A percentile compares a stretch with the other conserved stretches of the same genome.
These are phyloP conservation scores for Combretum micranthum DNA, from an alignment of 345 rosid species.

Conservation along the genomic window DNA sequence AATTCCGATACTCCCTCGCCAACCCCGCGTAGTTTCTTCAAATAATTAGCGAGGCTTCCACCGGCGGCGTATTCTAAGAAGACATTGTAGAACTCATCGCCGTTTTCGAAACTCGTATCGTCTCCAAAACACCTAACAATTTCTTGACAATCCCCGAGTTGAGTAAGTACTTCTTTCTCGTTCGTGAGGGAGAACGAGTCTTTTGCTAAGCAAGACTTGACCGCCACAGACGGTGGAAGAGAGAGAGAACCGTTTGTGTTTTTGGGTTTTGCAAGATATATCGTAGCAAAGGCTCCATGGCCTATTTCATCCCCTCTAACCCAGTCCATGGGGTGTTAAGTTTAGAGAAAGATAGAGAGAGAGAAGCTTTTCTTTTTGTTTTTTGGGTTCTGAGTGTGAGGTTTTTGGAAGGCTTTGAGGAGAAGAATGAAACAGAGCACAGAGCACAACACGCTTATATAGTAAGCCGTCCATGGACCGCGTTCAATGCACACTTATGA, in stretches of 20 bases:
- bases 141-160: constrained; percentile 34
- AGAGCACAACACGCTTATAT: no score
- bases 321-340: constrained; percentile 41
- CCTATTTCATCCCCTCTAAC: constrained; percentile 61
- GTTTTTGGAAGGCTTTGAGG: no score
- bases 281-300: constrained; percentile 57
- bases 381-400: no score
- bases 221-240: constrained; percentile 45
- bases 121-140: constrained; percentile 53
- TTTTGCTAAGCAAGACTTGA: constrained; percentile 45
- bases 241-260: constrained; percentile 5
- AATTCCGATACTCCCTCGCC: constrained; percentile 44
- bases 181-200: constrained; percentile 32
- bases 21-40: constrained; percentile 13
- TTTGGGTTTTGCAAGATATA: constrained; percentile 35
- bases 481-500: no score
- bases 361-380: no score
- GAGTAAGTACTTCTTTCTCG: constrained; percentile 41
- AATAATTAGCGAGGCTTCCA: constrained; percentile 46
- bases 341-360: no score
- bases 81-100: constrained; percentile 45
- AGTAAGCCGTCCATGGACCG: no score
- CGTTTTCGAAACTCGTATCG: constrained; percentile 27
- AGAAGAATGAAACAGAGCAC: no score
- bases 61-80: constrained; percentile 67